Base-by-base conservation (phyloP, 345 rosid genomes). In the Laguncularia racemosa region DNA sequence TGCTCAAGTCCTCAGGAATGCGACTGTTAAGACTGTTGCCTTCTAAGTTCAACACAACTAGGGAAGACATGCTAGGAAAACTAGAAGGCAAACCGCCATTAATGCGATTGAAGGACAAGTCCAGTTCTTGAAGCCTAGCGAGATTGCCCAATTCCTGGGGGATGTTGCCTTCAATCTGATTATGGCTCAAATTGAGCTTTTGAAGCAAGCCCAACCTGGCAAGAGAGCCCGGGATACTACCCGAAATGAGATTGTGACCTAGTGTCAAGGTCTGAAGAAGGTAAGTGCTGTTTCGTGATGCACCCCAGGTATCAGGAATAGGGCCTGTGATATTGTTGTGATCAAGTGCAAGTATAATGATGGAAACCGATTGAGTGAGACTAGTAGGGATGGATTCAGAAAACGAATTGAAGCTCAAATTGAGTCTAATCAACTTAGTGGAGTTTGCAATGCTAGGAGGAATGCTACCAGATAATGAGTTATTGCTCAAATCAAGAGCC, bases 251-350 rank as follows among this genome's bases (percentile, higher is more conserved):
- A 63, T 89, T 85, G 16, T 79, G 74, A 68, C 73, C 72, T 50
- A 83, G 80, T 55, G 61, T 66, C 56, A 83, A 64, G 46, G 33
- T 28, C 58, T 65, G 70, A 33, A 33, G 40, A 4, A 4, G 40
- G 69, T 64, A 71, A 40, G 81, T 59, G 55, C 65, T 73, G 49
- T 60, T 55, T 52, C 64, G 58, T 6, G 64, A 12, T 63, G 56
- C 71, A 54, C 64, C 75, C 77, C 70, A 73, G 47, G 80, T 62
- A 15, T 79, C 78, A 0, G 97, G 95, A 21, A 87, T 73, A 0
- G 81, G 65, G 53, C 98, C 95, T 59, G 96, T 80, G 66, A 91
- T 71, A 56, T 85, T 88, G 65, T 91, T 91, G 59, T 78, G 76
- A 49, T 78, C 82, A 48, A 91, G 84, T 65, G 81, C 86, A 54